A percentile compares a stretch with the other conserved stretches of the same genome.
Evolutionary conservation across 1,284 basidiomycete species (phyloP).

Genomic region (Fomitopsis betulina): DNA sequence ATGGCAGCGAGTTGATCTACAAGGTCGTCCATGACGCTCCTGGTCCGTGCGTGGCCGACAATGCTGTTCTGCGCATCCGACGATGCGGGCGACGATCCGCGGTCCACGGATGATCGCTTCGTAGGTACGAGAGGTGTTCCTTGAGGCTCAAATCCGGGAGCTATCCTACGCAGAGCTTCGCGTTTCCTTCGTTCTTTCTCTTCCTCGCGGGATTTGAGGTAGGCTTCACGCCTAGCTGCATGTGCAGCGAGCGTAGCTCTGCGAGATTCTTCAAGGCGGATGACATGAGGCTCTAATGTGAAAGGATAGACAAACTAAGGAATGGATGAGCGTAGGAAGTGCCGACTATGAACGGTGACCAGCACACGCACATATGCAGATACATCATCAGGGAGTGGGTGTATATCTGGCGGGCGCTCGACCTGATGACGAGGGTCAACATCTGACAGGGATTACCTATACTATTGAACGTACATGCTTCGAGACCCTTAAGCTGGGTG

Average conservation of each 20-base stretch:
- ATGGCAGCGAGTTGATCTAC: slow-evolving; percentile 73
- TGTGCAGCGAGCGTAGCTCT: slow-evolving; percentile 62
- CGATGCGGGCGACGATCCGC: not conserved
- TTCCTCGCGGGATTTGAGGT: slow-evolving; percentile 66
- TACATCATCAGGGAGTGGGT: slow-evolving; percentile 86
- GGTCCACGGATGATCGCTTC: slow-evolving; percentile 17
- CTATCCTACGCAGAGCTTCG: slow-evolving; percentile 70
- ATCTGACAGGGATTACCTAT: not conserved
- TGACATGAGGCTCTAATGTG: slow-evolving; percentile 81
- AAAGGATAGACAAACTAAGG: slow-evolving; percentile 90
- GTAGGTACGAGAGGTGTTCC: slow-evolving; percentile 54
- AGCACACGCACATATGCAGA: slow-evolving; percentile 72
- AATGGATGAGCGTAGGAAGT: not conserved
- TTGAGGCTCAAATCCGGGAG: slow-evolving; percentile 69
- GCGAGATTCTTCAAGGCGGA: slow-evolving; percentile 69
- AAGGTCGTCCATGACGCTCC: slow-evolving; percentile 77
- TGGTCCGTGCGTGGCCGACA: slow-evolving; percentile 21
- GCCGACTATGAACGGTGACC: not conserved
- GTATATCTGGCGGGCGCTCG: slow-evolving; percentile 82
- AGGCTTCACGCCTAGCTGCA: slow-evolving; percentile 60
- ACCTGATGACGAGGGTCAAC: slow-evolving; percentile 59
- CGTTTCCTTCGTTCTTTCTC: slow-evolving; percentile 74
- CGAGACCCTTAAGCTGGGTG: slow-evolving; percentile 85
- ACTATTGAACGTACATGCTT: slow-evolving; percentile 49
- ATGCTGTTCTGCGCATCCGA: not conserved